Evolutionary conservation across 495 filamentous ascomycete genomes (phyloP), one percentile per base, ranked within the genome.

Genomic region (Oidiodendron maius): DNA sequence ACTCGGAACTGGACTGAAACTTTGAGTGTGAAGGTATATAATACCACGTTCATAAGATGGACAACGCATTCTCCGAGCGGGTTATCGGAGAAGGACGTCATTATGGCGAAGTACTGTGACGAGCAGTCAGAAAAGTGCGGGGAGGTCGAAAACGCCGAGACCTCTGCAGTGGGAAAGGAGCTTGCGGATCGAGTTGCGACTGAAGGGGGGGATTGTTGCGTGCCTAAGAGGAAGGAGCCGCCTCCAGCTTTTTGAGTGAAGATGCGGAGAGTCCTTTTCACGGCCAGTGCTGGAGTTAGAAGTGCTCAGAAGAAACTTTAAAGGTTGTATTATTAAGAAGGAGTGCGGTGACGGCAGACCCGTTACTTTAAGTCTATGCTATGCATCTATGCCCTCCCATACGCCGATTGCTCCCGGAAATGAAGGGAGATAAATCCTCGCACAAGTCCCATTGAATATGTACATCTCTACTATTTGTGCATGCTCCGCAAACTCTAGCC

Each of bases 31-130:
- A 45, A 83, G 79, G 70, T 76, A 5, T 84, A 77, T 62, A 82
- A 82, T 53, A 77, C 66, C 22, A 72, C 72, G 13, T 72, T 71
- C 55, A 79, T 85, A 46, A 71, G 78, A 34, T 89, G 84, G 86
- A 89, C 84, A 10, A 89, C 86, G 15, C 85, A 91, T 64, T 70
- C 70, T 37, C 84, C 83, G 8, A 69, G 71, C 17, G 85, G 86
- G n/a, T 70, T 91, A n/a, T 83, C 82, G 0, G 50, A 65, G 20
- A 83, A 82, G 52, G 86, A 91, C 57, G 61, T 83, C 30, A 60
- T 71, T 13, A 72, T 89, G 65, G 86, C 86, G 1, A 63, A 61
- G 34, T 72, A 77, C 49, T 89, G 86, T 62, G 84, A 89, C 60
- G 58, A 72, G 46, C 70, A 79, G 22, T 79, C 77, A 13, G 41